Evolutionary conservation across 345 rosid genomes (phyloP), one percentile per base, ranked within the genome.

Genomic region (Fremontodendron californicum): DNA sequence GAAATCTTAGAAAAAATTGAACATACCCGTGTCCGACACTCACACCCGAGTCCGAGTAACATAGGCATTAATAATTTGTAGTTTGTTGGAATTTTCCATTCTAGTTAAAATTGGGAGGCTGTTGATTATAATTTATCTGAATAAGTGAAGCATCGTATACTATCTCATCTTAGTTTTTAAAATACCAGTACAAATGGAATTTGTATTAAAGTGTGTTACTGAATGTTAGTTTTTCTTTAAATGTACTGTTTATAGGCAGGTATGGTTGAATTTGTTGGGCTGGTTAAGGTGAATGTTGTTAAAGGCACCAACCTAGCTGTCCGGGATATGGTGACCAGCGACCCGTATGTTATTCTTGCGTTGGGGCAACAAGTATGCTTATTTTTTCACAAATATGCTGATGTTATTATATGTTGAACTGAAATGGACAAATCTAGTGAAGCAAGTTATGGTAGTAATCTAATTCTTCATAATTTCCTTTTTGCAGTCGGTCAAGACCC

Each of bases 201-300:
- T 12, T 16, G 29, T n/a, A 4, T 62, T 62, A 65, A 23, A n/a
- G 40, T 37, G 29, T 33, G 33, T 37, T 57, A 21, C 71, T 84
- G 75, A 81, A 71, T 78, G 66, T 37, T 40, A 18, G 51, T 16
- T 55, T 67, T 78, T 49, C 9, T 73, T 31, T 40, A 16, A 64
- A 48, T 78, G 43, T 77, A 27, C 79, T 79, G 77, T 80, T 79
- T 88, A 82, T 79, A 96, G 99, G 97, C 91, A 74, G 95, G 94
- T 54, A 96, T 96, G 99, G 86, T 96, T 77, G 99, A 94, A 87
- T 96, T 96, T 83, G 82, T 96, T 76, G 99, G 99, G 51, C 86
- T 96, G 75, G 88, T 96, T 71, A 92, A 92, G 88, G 98, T 94
- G 75, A 96, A 91, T 79, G 99, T 96, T 37, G 98, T 93, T 61